A percentile compares a stretch with the other conserved stretches of the same genome.
These are phyloP conservation scores for Amyloporia xantha DNA, from an alignment of 768 basidiomycete genomes.

Conservation along the genomic window DNA sequence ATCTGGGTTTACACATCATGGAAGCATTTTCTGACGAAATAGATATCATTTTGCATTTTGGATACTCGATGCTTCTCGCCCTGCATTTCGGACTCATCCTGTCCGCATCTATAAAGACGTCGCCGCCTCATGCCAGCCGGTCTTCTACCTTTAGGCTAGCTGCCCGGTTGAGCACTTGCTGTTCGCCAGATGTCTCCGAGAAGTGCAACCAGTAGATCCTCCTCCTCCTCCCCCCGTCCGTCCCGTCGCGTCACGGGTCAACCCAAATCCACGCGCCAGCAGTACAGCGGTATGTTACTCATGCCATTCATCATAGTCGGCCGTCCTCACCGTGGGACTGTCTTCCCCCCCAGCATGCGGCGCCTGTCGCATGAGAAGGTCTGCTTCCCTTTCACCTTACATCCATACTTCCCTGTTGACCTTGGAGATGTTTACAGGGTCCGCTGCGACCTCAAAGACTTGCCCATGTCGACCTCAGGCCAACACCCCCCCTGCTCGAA, in stretches of 20 bases:
- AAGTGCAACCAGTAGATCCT: conserved; percentile 13
- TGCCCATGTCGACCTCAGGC: conserved; percentile 41
- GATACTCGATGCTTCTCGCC: conserved; percentile 5
- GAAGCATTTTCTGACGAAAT: conserved; percentile 7
- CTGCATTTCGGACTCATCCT: conserved; percentile 9
- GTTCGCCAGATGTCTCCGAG: conserved; percentile 47
- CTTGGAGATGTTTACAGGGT: conserved; percentile 44
- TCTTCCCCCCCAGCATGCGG: conserved; percentile 74
- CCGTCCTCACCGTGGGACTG: conserved; percentile 29
- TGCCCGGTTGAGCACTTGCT: conserved; percentile 16
- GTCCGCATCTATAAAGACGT: conserved; percentile 12
- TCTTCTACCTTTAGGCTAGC: conserved; percentile 22
- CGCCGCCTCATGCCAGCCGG: conserved; percentile 12
- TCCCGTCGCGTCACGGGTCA: conserved; percentile 18
- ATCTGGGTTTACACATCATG: background rate
- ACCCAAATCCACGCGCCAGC: conserved; percentile 20
- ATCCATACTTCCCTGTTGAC: no score
- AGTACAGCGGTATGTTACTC: conserved; percentile 18
- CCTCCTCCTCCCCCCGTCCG: conserved; percentile 14
- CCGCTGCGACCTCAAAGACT: conserved; percentile 89
- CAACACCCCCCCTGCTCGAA: conserved; percentile 67
- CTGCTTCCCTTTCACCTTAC: no score
- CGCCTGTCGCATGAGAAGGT: conserved; percentile 87
- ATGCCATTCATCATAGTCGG: conserved; percentile 5
- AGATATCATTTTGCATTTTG: conserved; percentile 12